These are phyloP conservation scores for Melaleuca alternifolia DNA, from an alignment of 345 rosid species.

Conservation along the genomic window DNA sequence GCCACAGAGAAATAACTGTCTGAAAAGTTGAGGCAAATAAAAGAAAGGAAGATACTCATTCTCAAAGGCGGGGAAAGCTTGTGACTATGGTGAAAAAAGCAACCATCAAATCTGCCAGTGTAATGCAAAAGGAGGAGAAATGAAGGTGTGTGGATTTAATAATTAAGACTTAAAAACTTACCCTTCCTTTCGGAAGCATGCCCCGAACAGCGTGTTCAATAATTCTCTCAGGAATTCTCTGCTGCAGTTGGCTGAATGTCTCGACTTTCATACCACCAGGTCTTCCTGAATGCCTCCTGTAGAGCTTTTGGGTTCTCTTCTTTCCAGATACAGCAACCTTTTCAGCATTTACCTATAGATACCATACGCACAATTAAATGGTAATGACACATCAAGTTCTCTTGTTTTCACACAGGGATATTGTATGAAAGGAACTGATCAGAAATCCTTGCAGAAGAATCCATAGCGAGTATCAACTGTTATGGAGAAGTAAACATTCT, in stretches of 20 bases:
- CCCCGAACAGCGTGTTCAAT: conserved; percentile 97
- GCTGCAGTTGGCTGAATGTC: conserved; percentile 80
- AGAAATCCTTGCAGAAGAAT: background rate
- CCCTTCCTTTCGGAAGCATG: conserved; percentile 99
- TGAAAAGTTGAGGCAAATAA: background rate
- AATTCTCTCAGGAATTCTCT: conserved; percentile 94
- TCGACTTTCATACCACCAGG: conserved; percentile 98
- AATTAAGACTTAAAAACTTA: conserved; percentile 14
- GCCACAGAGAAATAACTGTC: background rate
- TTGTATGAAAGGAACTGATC: background rate
- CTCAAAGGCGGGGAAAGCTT: background rate
- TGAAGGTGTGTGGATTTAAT: background rate
- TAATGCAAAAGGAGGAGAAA: background rate
- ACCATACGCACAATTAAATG: background rate
- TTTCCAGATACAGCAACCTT: conserved; percentile 93
- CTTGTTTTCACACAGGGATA: background rate
- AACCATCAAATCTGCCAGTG: background rate
- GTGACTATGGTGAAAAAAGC: background rate
- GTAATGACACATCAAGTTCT: background rate
- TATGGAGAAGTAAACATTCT: background rate
- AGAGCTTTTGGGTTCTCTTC: conserved; percentile 87
- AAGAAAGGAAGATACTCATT: background rate
- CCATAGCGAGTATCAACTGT: background rate
- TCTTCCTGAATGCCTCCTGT: conserved; percentile 98
- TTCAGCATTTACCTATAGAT: conserved; percentile 81